Conservation (phyloP, 305 asterid genomes). For the Solanum hybrid region DNA sequence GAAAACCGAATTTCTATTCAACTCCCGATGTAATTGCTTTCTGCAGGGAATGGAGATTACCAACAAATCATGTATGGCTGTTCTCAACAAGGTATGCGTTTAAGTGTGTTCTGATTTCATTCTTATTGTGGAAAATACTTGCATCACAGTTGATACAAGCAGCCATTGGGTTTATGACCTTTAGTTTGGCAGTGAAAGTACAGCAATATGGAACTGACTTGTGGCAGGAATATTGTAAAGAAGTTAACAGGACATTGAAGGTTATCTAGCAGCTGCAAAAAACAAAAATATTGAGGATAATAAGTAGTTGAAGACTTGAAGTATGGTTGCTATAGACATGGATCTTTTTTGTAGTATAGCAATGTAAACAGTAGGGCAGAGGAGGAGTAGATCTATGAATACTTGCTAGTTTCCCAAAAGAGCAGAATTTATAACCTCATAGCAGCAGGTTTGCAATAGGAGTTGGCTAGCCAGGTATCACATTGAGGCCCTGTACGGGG, state of each 20-base stretch:
- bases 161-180: not conserved
- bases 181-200: not conserved
- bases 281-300: not conserved
- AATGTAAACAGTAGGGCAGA: not conserved
- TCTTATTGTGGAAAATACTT: not conserved
- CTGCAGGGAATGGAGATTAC: slow-evolving; percentile 87
- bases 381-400: not conserved
- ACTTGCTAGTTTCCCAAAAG: not conserved
- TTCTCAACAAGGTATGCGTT: slow-evolving; percentile 73
- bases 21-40: slow-evolving; percentile 83
- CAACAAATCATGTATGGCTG: slow-evolving; percentile 93
- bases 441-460: not conserved
- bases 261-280: not conserved
- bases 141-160: not conserved
- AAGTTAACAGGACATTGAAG: not conserved
- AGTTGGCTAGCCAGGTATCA: not conserved
- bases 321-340: not conserved
- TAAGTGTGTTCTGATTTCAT: not conserved
- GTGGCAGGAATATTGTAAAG: not conserved
- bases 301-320: not conserved
- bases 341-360: not conserved
- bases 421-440: not conserved
- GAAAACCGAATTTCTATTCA: slow-evolving; percentile 90
- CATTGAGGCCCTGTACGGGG: not conserved
- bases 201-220: not conserved